These are phyloP conservation scores for Pichia sp. DNA, from an alignment of 1,139 yeast genomes.

Conservation along the genomic window DNA sequence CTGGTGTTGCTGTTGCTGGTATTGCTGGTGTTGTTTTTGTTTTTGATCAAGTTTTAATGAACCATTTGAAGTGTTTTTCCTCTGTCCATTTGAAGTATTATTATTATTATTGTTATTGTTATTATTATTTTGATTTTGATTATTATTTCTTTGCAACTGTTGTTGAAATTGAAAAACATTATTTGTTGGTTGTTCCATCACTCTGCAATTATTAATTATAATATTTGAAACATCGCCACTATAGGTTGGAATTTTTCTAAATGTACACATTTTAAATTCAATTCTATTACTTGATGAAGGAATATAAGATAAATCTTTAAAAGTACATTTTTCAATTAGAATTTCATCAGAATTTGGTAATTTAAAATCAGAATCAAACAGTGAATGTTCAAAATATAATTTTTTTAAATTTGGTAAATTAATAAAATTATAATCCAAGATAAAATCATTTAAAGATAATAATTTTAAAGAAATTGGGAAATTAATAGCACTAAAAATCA, in stretches of 20 bases:
- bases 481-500: constrained; percentile 25
- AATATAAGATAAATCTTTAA: constrained; percentile 23
- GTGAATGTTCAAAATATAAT: constrained; percentile 26
- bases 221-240: constrained; percentile 25
- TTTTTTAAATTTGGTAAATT: constrained; percentile 23
- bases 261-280: constrained; percentile 29
- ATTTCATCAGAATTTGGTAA: constrained; percentile 25
- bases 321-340: constrained; percentile 27
- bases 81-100: constrained; percentile 1
- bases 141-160: constrained; percentile 16
- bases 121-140: constrained; percentile 1
- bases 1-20: neutral
- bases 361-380: constrained; percentile 27
- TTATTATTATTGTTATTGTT: constrained; percentile 4
- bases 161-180: constrained; percentile 23
- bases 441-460: constrained; percentile 26
- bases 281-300: constrained; percentile 19
- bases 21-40: constrained; percentile 1
- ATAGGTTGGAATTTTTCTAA: constrained; percentile 25
- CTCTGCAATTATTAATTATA: constrained; percentile 25
- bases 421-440: constrained; percentile 24
- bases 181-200: constrained; percentile 27
- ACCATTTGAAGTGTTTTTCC: neutral
- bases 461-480: constrained; percentile 25
- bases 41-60: neutral